Percentiles rank a stretch among this genome's conserved stretches.
Evolutionary conservation across 2,329 filamentous ascomycete species (phyloP).

Genomic region (Monosporascus sp.): DNA sequence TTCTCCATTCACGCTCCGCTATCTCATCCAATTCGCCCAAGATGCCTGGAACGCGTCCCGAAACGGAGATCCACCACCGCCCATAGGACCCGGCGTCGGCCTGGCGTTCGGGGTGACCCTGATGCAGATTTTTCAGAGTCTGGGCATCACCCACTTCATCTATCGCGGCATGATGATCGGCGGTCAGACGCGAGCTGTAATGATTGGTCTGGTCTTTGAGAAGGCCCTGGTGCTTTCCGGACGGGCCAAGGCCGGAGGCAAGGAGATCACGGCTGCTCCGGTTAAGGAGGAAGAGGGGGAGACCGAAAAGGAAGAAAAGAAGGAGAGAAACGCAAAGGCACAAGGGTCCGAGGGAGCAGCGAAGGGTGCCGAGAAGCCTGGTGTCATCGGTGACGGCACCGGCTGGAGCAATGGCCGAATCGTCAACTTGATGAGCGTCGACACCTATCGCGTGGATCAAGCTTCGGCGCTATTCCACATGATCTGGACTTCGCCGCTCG

Average conservation of each 20-base stretch:
- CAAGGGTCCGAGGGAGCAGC: constrained; percentile 26
- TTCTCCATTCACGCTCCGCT: constrained; percentile 79
- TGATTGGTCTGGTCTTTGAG: constrained; percentile 85
- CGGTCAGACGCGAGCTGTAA: constrained; percentile 72
- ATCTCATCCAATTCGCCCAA: constrained; percentile 78
- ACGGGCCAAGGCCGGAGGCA: constrained; percentile 78
- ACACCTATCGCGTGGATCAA: constrained; percentile 88
- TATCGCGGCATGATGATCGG: constrained; percentile 90
- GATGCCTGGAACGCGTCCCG: constrained; percentile 67
- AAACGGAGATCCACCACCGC: constrained; percentile 49
- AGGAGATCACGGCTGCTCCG: constrained; percentile 30
- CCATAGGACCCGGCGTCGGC: constrained; percentile 72
- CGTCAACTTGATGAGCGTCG: constrained; percentile 89
- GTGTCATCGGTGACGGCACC: constrained; percentile 61
- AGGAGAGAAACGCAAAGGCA: constrained; percentile 38
- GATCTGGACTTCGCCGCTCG: constrained; percentile 79
- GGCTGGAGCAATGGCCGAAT: constrained; percentile 94
- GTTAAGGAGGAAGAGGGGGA: constrained; percentile 41
- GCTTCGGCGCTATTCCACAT: constrained; percentile 87
- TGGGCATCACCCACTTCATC: constrained; percentile 85
- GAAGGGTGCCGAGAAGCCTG: constrained; percentile 36
- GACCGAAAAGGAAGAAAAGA: constrained; percentile 39
- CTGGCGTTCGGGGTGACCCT: constrained; percentile 76
- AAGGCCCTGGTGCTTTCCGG: constrained; percentile 89
- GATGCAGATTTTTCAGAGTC: constrained; percentile 80